Evolutionary conservation across 208 protist genomes (phyloP).

Genomic region (Wallacemonas sp.): DNA sequence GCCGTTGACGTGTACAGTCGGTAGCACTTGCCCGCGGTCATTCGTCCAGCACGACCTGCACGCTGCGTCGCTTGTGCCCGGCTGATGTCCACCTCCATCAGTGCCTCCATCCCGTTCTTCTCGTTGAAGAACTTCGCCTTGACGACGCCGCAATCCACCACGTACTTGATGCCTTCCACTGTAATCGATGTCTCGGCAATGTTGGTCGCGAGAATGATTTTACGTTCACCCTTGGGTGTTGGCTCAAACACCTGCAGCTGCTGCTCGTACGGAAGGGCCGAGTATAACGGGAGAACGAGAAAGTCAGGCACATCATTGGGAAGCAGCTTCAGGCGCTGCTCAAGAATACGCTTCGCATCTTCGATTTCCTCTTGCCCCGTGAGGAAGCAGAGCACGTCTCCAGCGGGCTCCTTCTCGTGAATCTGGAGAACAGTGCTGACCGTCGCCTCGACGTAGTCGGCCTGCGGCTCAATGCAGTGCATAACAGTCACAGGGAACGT

Average conservation of each 20-base stretch:
- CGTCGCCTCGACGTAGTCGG: constrained; percentile 97
- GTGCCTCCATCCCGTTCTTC: constrained; percentile 96
- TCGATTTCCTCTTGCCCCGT: constrained; percentile 96
- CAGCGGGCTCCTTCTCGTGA: constrained; percentile 94
- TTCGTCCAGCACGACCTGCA: constrained; percentile 97
- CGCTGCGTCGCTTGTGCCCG: constrained; percentile 95
- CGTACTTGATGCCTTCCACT: constrained; percentile 98
- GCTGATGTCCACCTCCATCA: constrained; percentile 94
- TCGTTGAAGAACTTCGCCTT: constrained; percentile 98
- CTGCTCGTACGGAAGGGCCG: constrained; percentile 96
- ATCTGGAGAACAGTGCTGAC: constrained; percentile 98
- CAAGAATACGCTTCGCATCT: constrained; percentile 81
- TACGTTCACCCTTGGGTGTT: constrained; percentile 78
- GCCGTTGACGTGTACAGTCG: constrained; percentile 96
- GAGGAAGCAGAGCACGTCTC: constrained; percentile 99
- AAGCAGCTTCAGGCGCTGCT: constrained; percentile 76
- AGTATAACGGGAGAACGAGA: constrained; percentile 89
- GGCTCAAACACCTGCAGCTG: constrained; percentile 97
- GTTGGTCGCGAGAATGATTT: constrained; percentile 98
- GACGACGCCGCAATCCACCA: constrained; percentile 97
- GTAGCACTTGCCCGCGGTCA: constrained; percentile 97
- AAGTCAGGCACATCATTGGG: constrained; percentile 67
- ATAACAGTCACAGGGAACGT: constrained; percentile 92
- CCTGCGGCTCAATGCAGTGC: constrained; percentile 94
- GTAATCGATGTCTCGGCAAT: constrained; percentile 99